These are phyloP conservation scores for Sodiomyces alkalinus DNA, from an alignment of 2,329 filamentous ascomycete species.

Conservation along the genomic window DNA sequence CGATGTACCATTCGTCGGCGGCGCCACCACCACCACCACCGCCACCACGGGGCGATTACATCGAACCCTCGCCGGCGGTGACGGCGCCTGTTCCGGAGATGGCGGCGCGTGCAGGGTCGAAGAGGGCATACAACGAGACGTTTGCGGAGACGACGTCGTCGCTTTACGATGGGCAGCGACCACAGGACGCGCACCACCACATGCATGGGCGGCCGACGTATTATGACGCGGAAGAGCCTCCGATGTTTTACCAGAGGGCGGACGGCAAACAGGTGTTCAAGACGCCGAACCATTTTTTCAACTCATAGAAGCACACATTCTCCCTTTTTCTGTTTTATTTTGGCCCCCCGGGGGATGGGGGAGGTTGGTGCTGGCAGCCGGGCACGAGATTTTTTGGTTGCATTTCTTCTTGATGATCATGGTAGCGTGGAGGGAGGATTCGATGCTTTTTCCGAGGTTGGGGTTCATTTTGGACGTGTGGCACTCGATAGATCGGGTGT, in stretches of 20 bases:
- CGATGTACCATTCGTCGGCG: not conserved
- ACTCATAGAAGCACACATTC: not conserved
- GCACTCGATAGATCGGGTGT: no score
- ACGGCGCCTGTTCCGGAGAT: not conserved
- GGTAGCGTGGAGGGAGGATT: no score
- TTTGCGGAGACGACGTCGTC: constrained; percentile 11
- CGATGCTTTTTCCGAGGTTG: no score
- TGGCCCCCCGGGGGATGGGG: no score
- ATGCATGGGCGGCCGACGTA: not conserved
- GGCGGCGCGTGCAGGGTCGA: constrained; percentile 5
- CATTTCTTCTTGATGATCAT: no score
- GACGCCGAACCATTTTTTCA: not conserved
- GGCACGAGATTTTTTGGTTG: no score
- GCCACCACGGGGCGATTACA: constrained; percentile 2
- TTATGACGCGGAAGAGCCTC: not conserved
- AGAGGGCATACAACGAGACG: constrained; percentile 7
- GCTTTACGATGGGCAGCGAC: constrained; percentile 22
- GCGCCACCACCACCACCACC: not conserved
- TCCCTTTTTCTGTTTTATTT: no score
- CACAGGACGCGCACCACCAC: constrained; percentile 17
- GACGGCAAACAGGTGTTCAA: constrained; percentile 14
- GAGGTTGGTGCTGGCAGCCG: no score
- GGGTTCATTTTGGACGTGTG: no score
- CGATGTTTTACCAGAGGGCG: constrained; percentile 17
- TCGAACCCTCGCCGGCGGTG: constrained; percentile 4